Evolutionary conservation across 2,329 filamentous ascomycete species (phyloP), one percentile per base, ranked within the genome.

Genomic region (Metarhizium album): DNA sequence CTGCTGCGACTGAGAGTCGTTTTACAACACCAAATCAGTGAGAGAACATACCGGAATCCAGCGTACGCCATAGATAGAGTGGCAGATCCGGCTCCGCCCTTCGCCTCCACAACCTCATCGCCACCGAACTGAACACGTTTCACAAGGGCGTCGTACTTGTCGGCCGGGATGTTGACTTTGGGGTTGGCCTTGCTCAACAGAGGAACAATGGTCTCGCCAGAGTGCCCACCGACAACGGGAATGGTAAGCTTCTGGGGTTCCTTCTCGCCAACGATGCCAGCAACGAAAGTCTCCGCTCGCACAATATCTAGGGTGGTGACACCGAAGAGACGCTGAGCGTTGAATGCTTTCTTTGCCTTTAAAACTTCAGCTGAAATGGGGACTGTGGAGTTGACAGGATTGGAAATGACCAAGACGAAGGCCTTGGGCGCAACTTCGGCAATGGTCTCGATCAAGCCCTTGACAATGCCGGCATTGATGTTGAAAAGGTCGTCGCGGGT

Each of bases 401-500:
- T 98, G 65, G 91, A 97, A 73, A 98, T 98, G 76, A 98, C 84
- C 58, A 97, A 83, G 68, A 95, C 83, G 74, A 85, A 95, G 51
- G 93, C 93, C 70, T 96, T 94, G 67, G 93, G 93, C 68, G 84
- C 84, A 65, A 86, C 82, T 68, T 96, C 84, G 61, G 91, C 90
- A 62, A 89, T 82, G 49, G 87, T 84, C 77, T 95, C 86, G 62
- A 94, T 85, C 60, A 98, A 80, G 61, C 88, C 90, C 74, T 93
- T 89, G 67, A 98, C 93, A 66, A 98, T 98, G 63, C 90, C 88
- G 54, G 93, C 93, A 71, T 98, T 98, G 79, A 96, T 95, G 76
- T 96, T 96, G 86, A 98, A 98, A 53, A 98, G 87, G 68, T 97
- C 93, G 65, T 98, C 93, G 75, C 93, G 90, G 71, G 87, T 96